Evolutionary conservation across 1,139 yeast species (phyloP).

Genomic region (Scheffersomyces parashehatae): DNA sequence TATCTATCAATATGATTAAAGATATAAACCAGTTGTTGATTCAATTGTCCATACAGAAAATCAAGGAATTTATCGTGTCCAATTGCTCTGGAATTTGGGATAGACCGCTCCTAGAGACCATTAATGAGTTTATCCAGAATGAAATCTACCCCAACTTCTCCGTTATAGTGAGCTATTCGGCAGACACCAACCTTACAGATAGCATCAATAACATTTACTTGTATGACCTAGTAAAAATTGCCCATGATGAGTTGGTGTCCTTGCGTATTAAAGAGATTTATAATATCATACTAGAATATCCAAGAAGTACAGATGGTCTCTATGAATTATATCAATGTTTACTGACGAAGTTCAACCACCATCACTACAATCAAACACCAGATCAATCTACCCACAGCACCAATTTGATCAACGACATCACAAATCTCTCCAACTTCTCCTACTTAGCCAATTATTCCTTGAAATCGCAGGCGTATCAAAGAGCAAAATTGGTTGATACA

Average conservation of each 20-base stretch:
- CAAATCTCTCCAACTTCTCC: constrained; percentile 17
- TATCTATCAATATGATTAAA: constrained; percentile 30
- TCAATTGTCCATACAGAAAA: constrained; percentile 40
- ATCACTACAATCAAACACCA: constrained; percentile 8
- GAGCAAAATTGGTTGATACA: constrained; percentile 53
- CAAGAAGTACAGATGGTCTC: constrained; percentile 59
- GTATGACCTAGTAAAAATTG: constrained; percentile 36
- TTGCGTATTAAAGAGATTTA: constrained; percentile 65
- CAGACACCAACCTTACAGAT: constrained; percentile 15
- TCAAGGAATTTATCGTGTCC: constrained; percentile 34
- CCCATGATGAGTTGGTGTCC: constrained; percentile 47
- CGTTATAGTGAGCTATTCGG: constrained; percentile 21
- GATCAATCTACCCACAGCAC: constrained; percentile 4
- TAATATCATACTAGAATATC: constrained; percentile 60
- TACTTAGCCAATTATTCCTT: constrained; percentile 20
- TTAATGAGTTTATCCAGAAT: constrained; percentile 39
- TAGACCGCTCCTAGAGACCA: constrained; percentile 34
- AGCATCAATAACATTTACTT: constrained; percentile 17
- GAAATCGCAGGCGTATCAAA: constrained; percentile 37
- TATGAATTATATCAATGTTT: constrained; percentile 61
- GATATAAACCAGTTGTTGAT: constrained; percentile 42
- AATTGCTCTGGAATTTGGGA: constrained; percentile 44
- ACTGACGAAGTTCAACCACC: constrained; percentile 22
- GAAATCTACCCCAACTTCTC: constrained; percentile 43
- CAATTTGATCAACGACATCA: constrained; percentile 10